Base-by-base conservation (phyloP, 352 stramenopile genomes). In the Thraustochytrium sp. region DNA sequence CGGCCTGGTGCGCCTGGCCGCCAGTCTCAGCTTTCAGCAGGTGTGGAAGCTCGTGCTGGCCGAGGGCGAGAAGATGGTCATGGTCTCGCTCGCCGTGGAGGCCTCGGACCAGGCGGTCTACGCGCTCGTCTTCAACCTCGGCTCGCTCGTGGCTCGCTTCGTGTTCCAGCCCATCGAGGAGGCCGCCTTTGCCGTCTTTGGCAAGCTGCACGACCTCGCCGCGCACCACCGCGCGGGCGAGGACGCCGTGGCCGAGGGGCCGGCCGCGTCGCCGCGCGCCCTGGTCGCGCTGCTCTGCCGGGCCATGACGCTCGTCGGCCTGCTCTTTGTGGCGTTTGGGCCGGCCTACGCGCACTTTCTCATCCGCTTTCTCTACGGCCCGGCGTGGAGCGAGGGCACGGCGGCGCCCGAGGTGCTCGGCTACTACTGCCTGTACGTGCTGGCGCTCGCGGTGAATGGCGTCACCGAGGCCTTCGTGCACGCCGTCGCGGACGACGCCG, bases 151-250 rank as follows among this genome's bases (percentile, higher is more conserved):
- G 59, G 91, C 91, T 34, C 89, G 92, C 11, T 92, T 96, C 64
- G 87, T 96, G 0, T 96, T 96, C 56, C 83, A 93, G 44, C 92
- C 92, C 2, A 89, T 96, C 26, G 92, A 96, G 84, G 91, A 96
- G 75, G 90, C 91, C 0, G 93, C 89, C 29, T 94, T 94, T 84
- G 92, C 91, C 9, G 91, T 96, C 55, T 93, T 95, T 85, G 94
- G 90, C 84, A 94, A 95, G 61, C 85, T 94, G 4, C 64, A 21
- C 11, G 37, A 40, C 5, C 48, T 84, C 0, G 64, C 72, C 26
- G 72, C 76, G n/a, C 77, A 34, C 59, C 16, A 5, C 9, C 87
- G 86, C 31, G 61, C 72, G 31, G 44, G 82, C 0, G 85, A 85
- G 42, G 51, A 91, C 44, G 55, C 56, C 0, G 85, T 90, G 42